These are phyloP conservation scores for Candida dendrica DNA, from an alignment of 805 yeast species.

Conservation along the genomic window DNA sequence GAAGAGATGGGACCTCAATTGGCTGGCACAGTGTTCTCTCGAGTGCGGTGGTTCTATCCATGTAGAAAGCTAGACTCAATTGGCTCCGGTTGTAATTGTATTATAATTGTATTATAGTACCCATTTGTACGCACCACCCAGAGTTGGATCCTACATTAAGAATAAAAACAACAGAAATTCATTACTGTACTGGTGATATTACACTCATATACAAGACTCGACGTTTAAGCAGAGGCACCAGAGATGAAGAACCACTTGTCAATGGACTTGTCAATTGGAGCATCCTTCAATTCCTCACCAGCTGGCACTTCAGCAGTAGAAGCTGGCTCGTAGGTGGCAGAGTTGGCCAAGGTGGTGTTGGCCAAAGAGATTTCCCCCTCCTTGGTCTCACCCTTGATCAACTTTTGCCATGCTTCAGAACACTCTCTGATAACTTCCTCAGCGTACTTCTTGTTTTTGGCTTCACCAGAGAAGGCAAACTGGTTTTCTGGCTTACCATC, in stretches of 20 bases:
- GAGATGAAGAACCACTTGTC: slow-evolving; percentile 99
- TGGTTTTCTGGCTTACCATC: slow-evolving; percentile 96
- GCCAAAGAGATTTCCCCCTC: slow-evolving; percentile 67
- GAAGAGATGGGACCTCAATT: too few relatives aligned
- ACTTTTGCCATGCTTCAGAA: slow-evolving; percentile 73
- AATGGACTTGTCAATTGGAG: slow-evolving; percentile 91
- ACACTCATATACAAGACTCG: too few relatives aligned
- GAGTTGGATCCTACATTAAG: too few relatives aligned
- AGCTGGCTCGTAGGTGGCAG: slow-evolving; percentile 46
- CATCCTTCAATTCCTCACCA: slow-evolving; percentile 69
- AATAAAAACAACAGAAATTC: too few relatives aligned
- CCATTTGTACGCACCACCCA: too few relatives aligned
- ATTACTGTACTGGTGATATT: too few relatives aligned
- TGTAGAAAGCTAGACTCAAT: too few relatives aligned
- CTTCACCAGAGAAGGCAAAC: slow-evolving; percentile 94
- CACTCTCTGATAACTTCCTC: slow-evolving; percentile 79
- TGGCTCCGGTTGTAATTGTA: too few relatives aligned
- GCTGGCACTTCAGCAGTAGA: slow-evolving; percentile 52
- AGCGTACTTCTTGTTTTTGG: slow-evolving; percentile 82
- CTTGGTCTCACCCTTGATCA: slow-evolving; percentile 55
- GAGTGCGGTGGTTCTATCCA: too few relatives aligned
- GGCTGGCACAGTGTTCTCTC: too few relatives aligned
- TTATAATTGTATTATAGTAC: too few relatives aligned
- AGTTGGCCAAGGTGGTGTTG: slow-evolving; percentile 60
- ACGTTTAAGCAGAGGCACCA: slow-evolving; percentile 49